Percentiles rank a stretch among this genome's conserved stretches.
These are phyloP conservation scores for Allomyces javanicus DNA, from an alignment of 192 early-diverging fungal genomes.

Conservation along the genomic window DNA sequence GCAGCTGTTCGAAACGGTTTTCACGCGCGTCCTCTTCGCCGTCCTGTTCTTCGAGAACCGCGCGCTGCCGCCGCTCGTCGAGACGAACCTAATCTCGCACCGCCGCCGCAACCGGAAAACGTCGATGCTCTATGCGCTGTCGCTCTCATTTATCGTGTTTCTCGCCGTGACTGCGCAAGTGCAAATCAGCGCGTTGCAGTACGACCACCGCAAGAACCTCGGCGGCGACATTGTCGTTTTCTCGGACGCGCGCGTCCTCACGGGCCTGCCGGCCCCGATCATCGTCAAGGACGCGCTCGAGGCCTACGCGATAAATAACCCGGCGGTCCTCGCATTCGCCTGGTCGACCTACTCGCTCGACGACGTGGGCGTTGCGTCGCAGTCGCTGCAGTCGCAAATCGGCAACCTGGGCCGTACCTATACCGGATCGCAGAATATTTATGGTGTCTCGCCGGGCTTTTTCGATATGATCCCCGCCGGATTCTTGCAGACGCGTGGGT, in stretches of 20 bases:
- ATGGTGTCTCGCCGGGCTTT: constrained; percentile 8
- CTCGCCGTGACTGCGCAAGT: constrained; percentile 7
- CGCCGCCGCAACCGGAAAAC: constrained; percentile 11
- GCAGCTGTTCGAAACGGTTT: constrained; percentile 4
- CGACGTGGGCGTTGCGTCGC: no score
- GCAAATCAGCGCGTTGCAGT: constrained; percentile 8
- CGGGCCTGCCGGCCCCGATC: no score
- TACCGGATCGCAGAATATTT: neutral
- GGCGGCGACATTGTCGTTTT: neutral
- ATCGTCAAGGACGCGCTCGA: neutral
- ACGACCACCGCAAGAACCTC: constrained; percentile 4
- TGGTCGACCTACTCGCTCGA: no score
- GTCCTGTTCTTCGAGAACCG: constrained; percentile 8
- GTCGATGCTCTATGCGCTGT: constrained; percentile 10
- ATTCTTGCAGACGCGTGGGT: neutral
- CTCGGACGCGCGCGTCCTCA: neutral
- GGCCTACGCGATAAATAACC: neutral
- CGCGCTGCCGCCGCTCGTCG: constrained; percentile 6
- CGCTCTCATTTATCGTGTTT: constrained; percentile 12
- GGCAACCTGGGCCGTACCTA: constrained; percentile 9
- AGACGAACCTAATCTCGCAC: constrained; percentile 11
- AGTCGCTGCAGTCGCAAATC: neutral
- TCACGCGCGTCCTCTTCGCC: constrained; percentile 3
- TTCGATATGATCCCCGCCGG: constrained; percentile 4
- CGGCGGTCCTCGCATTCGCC: neutral